These are phyloP conservation scores for Crithidia bombi DNA, from an alignment of 208 protist genomes.

Conservation along the genomic window DNA sequence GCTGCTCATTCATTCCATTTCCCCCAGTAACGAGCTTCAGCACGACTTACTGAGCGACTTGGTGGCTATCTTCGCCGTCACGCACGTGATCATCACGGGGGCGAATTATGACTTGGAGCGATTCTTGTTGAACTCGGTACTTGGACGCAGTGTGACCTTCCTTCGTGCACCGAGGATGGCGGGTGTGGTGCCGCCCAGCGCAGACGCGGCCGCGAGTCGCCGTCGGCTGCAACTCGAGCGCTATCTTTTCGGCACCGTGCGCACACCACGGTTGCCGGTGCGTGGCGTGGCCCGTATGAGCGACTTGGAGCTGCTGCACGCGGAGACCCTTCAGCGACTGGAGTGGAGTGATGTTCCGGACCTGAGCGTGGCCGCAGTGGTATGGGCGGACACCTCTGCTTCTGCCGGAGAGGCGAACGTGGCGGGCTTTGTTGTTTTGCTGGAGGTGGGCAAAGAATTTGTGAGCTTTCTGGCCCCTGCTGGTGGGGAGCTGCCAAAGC, in stretches of 20 bases:
- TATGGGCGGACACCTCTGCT: constrained; percentile 68
- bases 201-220: constrained; percentile 24
- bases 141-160: constrained; percentile 53
- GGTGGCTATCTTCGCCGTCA: constrained; percentile 75
- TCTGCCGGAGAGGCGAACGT: constrained; percentile 65
- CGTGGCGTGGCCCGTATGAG: constrained; percentile 59
- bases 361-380: constrained; percentile 64
- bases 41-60: constrained; percentile 72
- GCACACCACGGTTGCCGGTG: constrained; percentile 56
- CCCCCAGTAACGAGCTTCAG: constrained; percentile 60
- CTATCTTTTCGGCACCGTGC: constrained; percentile 77
- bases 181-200: constrained; percentile 35
- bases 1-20: constrained; percentile 81
- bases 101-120: constrained; percentile 61
- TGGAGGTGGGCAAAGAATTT: constrained; percentile 77
- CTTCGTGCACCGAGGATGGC: constrained; percentile 53
- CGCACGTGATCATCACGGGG: constrained; percentile 78
- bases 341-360: constrained; percentile 55
- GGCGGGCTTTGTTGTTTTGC: constrained; percentile 75
- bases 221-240: constrained; percentile 49
- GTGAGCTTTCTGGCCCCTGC: constrained; percentile 80
- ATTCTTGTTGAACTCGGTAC: constrained; percentile 45
- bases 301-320: constrained; percentile 76
- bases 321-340: constrained; percentile 58
- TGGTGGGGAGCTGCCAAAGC: constrained; percentile 65